Conservation (phyloP, 2,329 filamentous ascomycete genomes). For the Plectosphaerella sp. region DNA sequence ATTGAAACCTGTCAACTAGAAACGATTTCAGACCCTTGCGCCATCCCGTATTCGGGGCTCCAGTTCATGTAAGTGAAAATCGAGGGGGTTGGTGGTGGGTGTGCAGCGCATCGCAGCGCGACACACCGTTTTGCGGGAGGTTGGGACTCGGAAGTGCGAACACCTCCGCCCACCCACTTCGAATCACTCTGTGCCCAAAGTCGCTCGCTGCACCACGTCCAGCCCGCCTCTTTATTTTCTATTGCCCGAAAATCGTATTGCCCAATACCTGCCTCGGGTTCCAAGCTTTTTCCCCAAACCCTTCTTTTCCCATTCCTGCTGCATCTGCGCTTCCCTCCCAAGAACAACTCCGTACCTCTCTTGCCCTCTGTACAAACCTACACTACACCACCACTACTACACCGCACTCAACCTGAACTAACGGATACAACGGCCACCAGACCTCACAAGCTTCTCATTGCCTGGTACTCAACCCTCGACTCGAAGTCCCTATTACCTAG, state of each 20-base stretch:
- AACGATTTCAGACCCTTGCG: too few relatives aligned
- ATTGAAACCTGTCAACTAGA: too few relatives aligned
- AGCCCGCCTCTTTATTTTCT: background rate
- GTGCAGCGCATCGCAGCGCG: background rate
- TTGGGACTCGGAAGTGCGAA: background rate
- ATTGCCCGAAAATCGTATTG: slow-evolving; percentile 4
- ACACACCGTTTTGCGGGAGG: background rate
- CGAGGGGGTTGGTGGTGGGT: background rate
- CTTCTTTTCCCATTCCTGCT: background rate
- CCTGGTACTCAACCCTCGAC: background rate
- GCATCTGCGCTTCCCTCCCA: background rate
- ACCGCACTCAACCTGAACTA: too few relatives aligned
- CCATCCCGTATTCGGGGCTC: background rate
- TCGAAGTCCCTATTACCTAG: slow-evolving; percentile 12
- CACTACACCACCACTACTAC: too few relatives aligned
- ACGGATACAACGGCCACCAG: too few relatives aligned
- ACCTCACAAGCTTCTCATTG: too few relatives aligned
- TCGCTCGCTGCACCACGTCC: background rate
- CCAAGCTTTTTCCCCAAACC: background rate
- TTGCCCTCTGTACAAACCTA: too few relatives aligned
- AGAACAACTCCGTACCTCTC: too few relatives aligned
- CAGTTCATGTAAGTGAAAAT: background rate
- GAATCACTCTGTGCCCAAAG: background rate
- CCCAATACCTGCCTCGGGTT: background rate
- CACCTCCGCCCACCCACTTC: background rate